Evolutionary conservation across 352 stramenopile genomes (phyloP).

Genomic region (Sclerospora graminicola): DNA sequence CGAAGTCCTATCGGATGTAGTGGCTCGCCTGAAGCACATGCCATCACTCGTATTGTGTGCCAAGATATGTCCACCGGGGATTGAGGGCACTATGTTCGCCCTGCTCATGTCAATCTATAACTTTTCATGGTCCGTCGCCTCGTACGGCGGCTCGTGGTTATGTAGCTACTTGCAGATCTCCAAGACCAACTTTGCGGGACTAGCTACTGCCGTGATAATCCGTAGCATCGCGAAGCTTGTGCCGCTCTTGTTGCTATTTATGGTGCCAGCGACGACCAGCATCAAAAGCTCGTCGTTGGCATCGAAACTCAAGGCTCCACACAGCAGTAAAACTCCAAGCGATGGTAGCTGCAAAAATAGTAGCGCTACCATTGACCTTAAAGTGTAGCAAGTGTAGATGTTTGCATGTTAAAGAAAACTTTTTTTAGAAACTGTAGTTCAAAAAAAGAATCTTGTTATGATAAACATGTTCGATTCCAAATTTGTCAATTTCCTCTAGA

Average conservation of each 20-base stretch:
- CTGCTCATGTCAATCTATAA: conserved; percentile 84
- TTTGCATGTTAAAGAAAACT: no score
- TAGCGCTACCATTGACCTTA: conserved; percentile 19
- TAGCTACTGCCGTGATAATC: conserved; percentile 41
- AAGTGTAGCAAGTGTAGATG: no score
- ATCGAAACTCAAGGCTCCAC: conserved; percentile 11
- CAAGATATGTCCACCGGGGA: conserved; percentile 90
- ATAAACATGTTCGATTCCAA: no score
- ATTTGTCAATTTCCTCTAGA: no score
- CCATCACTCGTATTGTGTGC: conserved; percentile 93
- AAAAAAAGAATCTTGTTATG: no score
- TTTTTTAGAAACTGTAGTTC: no score
- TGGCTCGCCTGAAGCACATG: conserved; percentile 81
- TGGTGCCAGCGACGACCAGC: conserved; percentile 60
- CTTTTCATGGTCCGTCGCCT: conserved; percentile 70
- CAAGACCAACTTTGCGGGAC: conserved; percentile 60
- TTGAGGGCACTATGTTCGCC: conserved; percentile 96
- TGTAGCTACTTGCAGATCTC: conserved; percentile 65
- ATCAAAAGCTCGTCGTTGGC: conserved; percentile 45
- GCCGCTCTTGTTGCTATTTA: conserved; percentile 58
- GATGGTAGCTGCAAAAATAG: conserved; percentile 16
- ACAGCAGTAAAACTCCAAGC: conserved; percentile 17
- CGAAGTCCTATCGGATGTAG: conserved; percentile 72
- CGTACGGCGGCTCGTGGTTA: conserved; percentile 69
- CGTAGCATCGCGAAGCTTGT: conserved; percentile 56